phyloP scores from a whole-genome alignment of 2,329 filamentous ascomycete genomes.

The Penicillium sp. region DNA sequence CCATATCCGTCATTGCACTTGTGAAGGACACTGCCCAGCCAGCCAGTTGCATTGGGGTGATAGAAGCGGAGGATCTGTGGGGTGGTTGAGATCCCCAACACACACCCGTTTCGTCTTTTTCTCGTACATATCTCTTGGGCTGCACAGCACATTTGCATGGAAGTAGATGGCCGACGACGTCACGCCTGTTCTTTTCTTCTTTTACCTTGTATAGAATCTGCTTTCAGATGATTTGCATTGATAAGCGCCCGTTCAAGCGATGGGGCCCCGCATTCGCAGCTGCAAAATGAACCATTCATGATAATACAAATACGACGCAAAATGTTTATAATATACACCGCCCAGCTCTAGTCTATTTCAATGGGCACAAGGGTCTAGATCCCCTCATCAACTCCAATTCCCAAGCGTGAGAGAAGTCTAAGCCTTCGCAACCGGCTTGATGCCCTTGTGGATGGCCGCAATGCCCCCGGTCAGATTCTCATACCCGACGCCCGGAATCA shows the following conservation, averaged over 20 bases:
- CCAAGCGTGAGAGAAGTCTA: not conserved
- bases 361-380: not conserved
- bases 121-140: conserved; percentile 11
- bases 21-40: conserved; percentile 25
- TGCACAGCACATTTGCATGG: conserved; percentile 9
- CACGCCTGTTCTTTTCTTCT: conserved; percentile 12
- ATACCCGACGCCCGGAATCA: conserved; percentile 76
- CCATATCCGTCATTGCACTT: conserved; percentile 31
- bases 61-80: conserved; percentile 34
- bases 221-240: not conserved
- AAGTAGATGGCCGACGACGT: conserved; percentile 13
- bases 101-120: not conserved
- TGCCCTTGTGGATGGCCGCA: conserved; percentile 92
- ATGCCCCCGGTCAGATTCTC: conserved; percentile 91
- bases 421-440: conserved; percentile 62
- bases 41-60: conserved; percentile 29
- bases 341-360: not conserved
- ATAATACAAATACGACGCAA: conserved; percentile 17
- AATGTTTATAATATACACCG: conserved; percentile 20
- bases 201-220: not conserved
- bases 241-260: no score
- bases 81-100: conserved; percentile 10
- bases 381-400: not conserved
- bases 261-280: conserved; percentile 4
- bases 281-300: conserved; percentile 8